Evolutionary conservation across 2,329 filamentous ascomycete species (phyloP).

Genomic region (Hortaea sp.): DNA sequence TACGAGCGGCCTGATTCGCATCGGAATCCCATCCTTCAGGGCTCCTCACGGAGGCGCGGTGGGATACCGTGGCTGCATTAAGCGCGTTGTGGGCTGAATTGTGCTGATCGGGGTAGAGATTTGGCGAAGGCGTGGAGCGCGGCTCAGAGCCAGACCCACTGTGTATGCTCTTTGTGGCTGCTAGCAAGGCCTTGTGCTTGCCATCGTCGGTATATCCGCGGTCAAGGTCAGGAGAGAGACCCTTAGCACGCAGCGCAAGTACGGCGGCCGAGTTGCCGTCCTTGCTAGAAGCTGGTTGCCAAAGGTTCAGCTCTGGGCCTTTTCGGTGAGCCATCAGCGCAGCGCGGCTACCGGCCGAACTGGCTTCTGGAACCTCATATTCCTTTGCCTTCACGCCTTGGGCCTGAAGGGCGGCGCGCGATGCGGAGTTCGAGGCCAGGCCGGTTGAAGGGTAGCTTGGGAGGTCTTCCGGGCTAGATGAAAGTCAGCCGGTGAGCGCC

Average conservation of each 20-base stretch:
- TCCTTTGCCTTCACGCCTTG: slow-evolving; percentile 53
- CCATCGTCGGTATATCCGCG: slow-evolving; percentile 41
- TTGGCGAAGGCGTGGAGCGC: slow-evolving; percentile 33
- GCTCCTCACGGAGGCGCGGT: slow-evolving; percentile 34
- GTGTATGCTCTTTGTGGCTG: slow-evolving; percentile 68
- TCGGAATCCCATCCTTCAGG: slow-evolving; percentile 35
- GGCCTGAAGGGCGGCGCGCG: slow-evolving; percentile 48
- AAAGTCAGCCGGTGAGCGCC: neutral
- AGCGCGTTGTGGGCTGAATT: slow-evolving; percentile 59
- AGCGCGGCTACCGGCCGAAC: slow-evolving; percentile 61
- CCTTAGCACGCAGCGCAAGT: slow-evolving; percentile 52
- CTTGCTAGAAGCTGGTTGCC: slow-evolving; percentile 39
- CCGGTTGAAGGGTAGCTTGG: slow-evolving; percentile 64
- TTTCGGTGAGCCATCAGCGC: slow-evolving; percentile 56
- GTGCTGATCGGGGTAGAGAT: slow-evolving; percentile 44
- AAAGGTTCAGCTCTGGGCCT: slow-evolving; percentile 42
- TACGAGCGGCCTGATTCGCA: slow-evolving; percentile 50
- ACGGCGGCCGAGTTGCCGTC: slow-evolving; percentile 59
- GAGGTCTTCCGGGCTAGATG: slow-evolving; percentile 48
- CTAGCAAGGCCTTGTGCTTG: slow-evolving; percentile 57
- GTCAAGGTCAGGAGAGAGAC: slow-evolving; percentile 35
- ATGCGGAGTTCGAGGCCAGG: slow-evolving; percentile 56
- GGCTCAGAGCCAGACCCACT: slow-evolving; percentile 51
- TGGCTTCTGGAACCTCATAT: slow-evolving; percentile 53
- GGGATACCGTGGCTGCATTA: slow-evolving; percentile 61